A percentile compares a stretch with the other conserved stretches of the same genome.
Conservation (phyloP, 2,329 filamentous ascomycete species). For the Tolypocladium tundrense region DNA sequence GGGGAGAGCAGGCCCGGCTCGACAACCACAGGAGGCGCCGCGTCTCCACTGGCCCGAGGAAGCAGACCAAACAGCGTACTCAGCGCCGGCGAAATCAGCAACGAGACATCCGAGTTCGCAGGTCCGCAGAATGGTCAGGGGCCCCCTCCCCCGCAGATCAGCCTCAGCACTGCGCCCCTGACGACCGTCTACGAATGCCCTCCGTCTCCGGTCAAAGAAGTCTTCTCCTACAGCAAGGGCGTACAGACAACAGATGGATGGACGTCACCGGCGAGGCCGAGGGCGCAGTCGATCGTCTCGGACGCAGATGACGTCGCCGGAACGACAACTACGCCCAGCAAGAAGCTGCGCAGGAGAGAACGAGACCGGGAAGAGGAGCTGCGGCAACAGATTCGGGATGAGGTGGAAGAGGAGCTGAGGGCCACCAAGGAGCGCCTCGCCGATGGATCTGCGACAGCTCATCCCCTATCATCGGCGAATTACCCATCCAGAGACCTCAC, state of each 20-base stretch:
- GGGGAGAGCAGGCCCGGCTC: conserved; percentile 66
- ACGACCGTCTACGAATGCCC: conserved; percentile 74
- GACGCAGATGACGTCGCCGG: conserved; percentile 52
- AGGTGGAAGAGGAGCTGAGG: conserved; percentile 87
- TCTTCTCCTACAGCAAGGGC: conserved; percentile 94
- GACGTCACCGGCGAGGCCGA: conserved; percentile 41
- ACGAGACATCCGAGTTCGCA: conserved; percentile 54
- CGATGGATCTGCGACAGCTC: conserved; percentile 26
- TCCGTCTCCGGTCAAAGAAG: conserved; percentile 65
- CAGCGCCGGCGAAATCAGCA: conserved; percentile 72
- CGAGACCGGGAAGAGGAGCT: conserved; percentile 83
- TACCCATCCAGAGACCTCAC: conserved; percentile 75
- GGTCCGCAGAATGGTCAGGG: conserved; percentile 33
- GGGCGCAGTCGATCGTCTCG: conserved; percentile 31
- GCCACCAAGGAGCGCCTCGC: conserved; percentile 53
- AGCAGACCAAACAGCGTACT: conserved; percentile 82
- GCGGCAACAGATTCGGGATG: conserved; percentile 69
- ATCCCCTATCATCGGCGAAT: conserved; percentile 28
- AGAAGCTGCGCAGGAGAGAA: conserved; percentile 68
- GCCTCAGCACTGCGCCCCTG: conserved; percentile 61
- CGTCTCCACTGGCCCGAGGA: conserved; percentile 55
- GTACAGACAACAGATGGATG: conserved; percentile 83
- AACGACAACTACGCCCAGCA: conserved; percentile 50
- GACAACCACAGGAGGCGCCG: conserved; percentile 50
- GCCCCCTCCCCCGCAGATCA: conserved; percentile 44